These are phyloP conservation scores for Shiraia bambusicola DNA, from an alignment of 2,329 filamentous ascomycete species.

Conservation along the genomic window DNA sequence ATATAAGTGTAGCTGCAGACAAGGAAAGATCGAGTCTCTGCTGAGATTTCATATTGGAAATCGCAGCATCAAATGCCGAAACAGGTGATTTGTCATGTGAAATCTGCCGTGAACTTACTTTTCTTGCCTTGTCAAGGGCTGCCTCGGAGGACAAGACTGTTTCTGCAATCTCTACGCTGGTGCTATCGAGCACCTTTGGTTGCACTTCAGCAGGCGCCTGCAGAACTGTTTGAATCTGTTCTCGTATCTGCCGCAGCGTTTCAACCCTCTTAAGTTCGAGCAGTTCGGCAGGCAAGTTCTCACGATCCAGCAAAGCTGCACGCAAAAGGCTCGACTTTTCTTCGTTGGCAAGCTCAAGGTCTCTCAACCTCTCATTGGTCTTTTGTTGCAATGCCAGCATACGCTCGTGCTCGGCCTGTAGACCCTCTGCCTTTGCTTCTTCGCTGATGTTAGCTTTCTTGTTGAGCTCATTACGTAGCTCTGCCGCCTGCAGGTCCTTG, in stretches of 20 bases:
- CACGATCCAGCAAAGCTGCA: conserved; percentile 35
- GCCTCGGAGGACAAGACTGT: conserved; percentile 37
- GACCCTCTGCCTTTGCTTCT: conserved; percentile 28
- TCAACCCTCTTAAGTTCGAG: conserved; percentile 36
- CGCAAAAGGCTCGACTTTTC: conserved; percentile 40
- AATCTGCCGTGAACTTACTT: conserved; percentile 39
- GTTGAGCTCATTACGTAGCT: conserved; percentile 41
- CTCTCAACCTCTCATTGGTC: conserved; percentile 37
- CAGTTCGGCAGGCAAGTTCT: conserved; percentile 37
- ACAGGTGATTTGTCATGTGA: conserved; percentile 20
- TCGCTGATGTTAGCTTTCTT: conserved; percentile 38
- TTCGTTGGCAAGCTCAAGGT: conserved; percentile 40
- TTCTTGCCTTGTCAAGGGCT: conserved; percentile 40
- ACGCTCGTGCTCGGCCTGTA: conserved; percentile 41
- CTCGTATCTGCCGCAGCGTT: conserved; percentile 34
- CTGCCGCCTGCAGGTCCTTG: conserved; percentile 39
- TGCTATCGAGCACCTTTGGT: conserved; percentile 32
- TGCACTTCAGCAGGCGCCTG: conserved; percentile 36
- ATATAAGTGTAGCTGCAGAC: conserved; percentile 27
- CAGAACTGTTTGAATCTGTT: conserved; percentile 36
- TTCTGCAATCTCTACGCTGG: conserved; percentile 39
- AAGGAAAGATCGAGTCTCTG: conserved; percentile 21
- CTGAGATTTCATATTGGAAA: conserved; percentile 21
- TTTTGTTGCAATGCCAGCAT: conserved; percentile 38
- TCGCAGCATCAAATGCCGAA: conserved; percentile 24